phyloP scores from a whole-genome alignment of 2,329 filamentous ascomycete species.

The Colletotrichum camelliae region DNA sequence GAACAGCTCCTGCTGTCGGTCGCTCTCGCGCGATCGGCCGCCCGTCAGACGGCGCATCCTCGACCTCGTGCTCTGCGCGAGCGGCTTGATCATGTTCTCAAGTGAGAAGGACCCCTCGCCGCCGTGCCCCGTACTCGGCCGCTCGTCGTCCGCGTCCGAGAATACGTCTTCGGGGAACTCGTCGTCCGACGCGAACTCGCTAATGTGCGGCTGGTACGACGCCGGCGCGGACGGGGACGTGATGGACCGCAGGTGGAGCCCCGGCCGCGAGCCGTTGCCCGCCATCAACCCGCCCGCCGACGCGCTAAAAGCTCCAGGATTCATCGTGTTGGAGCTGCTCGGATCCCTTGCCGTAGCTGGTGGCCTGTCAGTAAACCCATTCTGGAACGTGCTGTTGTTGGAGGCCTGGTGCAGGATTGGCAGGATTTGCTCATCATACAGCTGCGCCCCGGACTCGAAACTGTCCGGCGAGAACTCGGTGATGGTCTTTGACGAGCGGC shows the following conservation, averaged over 20 bases:
- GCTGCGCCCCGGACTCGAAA: constrained; percentile 76
- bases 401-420: constrained; percentile 89
- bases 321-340: constrained; percentile 67
- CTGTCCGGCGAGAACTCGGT: constrained; percentile 70
- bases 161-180: constrained; percentile 76
- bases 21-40: constrained; percentile 47
- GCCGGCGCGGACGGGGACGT: constrained; percentile 76
- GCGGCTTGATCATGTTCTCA: constrained; percentile 66
- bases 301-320: constrained; percentile 62
- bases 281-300: constrained; percentile 34
- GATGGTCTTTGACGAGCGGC: constrained; percentile 65
- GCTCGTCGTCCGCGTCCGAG: constrained; percentile 76
- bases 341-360: constrained; percentile 65
- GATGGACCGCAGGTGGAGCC: constrained; percentile 80
- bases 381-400: constrained; percentile 82
- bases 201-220: constrained; percentile 59
- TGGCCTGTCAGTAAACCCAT: constrained; percentile 80
- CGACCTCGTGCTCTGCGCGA: constrained; percentile 61
- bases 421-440: constrained; percentile 92
- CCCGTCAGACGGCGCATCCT: constrained; percentile 69
- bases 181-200: constrained; percentile 76
- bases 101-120: constrained; percentile 59
- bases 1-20: constrained; percentile 40
- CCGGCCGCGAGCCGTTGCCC: constrained; percentile 55
- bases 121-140: constrained; percentile 42